These are phyloP conservation scores for Bassia scoparia DNA, from an alignment of 148 eudicot genomes.

Conservation along the genomic window DNA sequence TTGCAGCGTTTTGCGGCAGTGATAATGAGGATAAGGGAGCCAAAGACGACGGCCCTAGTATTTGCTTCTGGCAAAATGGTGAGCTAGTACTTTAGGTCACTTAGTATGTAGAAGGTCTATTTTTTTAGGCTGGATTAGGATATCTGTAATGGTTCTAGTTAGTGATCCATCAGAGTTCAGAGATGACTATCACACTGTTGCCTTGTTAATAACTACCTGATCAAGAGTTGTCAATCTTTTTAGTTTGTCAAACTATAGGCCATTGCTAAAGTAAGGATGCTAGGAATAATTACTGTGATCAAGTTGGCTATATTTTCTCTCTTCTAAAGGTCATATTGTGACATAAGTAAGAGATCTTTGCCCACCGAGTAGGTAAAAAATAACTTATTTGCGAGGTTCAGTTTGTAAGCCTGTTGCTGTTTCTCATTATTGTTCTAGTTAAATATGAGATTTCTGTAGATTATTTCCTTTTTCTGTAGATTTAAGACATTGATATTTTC, in stretches of 20 bases:
- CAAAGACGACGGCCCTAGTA: conserved; percentile 77
- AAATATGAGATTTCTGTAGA: not conserved
- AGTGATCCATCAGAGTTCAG: not conserved
- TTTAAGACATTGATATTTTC: not conserved
- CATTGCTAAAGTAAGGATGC: not conserved
- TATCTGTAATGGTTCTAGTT: not conserved
- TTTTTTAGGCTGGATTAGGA: not conserved
- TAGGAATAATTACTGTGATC: not conserved
- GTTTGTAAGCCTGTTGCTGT: not conserved
- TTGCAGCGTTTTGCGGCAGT: conserved; percentile 86
- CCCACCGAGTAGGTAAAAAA: not conserved
- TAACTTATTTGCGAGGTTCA: not conserved
- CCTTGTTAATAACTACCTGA: not conserved
- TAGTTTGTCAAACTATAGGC: not conserved
- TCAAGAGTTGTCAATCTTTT: not conserved
- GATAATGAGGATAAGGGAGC: conserved; percentile 82
- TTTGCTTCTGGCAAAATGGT: conserved; percentile 91
- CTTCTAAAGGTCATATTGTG: not conserved
- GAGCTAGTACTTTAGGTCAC: conserved; percentile 16
- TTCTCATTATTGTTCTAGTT: not conserved
- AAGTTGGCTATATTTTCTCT: not conserved
- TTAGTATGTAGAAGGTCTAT: not conserved
- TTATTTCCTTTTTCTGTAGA: too few species aligned
- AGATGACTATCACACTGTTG: not conserved
- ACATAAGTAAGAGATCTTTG: not conserved